Conservation (phyloP, 768 basidiomycete species). For the Pulveroboletus sp. region DNA sequence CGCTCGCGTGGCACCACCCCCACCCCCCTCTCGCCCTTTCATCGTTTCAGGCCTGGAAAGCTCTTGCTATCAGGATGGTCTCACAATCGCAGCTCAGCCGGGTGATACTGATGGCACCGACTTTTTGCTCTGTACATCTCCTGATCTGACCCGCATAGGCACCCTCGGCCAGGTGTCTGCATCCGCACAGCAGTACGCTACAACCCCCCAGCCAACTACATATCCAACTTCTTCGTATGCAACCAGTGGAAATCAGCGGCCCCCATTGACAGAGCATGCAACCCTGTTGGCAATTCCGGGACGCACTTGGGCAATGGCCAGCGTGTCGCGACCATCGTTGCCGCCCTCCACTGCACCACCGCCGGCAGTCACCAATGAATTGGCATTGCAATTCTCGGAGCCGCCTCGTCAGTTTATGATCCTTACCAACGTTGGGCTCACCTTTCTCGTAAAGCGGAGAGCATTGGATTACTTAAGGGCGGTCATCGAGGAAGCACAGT, state of each 20-base stretch:
- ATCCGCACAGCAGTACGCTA: slow-evolving; percentile 32
- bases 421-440: slow-evolving; percentile 81
- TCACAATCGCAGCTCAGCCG: slow-evolving; percentile 66
- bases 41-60: slow-evolving; percentile 56
- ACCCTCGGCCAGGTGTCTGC: slow-evolving; percentile 61
- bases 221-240: slow-evolving; percentile 42
- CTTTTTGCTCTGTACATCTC: slow-evolving; percentile 69
- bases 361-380: slow-evolving; percentile 68
- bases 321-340: slow-evolving; percentile 38
- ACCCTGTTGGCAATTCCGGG: slow-evolving; percentile 76
- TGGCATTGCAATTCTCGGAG: slow-evolving; percentile 78
- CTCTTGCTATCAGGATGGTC: slow-evolving; percentile 62
- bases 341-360: slow-evolving; percentile 39
- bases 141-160: slow-evolving; percentile 72
- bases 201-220: slow-evolving; percentile 36
- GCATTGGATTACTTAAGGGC: slow-evolving; percentile 82
- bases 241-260: slow-evolving; percentile 41
- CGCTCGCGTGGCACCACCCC: slow-evolving; percentile 40
- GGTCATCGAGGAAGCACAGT: slow-evolving; percentile 77
- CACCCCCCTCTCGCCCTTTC: slow-evolving; percentile 52
- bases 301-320: slow-evolving; percentile 78
- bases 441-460: slow-evolving; percentile 74
- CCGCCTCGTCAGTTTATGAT: slow-evolving; percentile 78
- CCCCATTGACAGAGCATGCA: slow-evolving; percentile 74
- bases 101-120: slow-evolving; percentile 73